Evolutionary conservation across 805 yeast species (phyloP).

Genomic region (Lachancea meyersii): DNA sequence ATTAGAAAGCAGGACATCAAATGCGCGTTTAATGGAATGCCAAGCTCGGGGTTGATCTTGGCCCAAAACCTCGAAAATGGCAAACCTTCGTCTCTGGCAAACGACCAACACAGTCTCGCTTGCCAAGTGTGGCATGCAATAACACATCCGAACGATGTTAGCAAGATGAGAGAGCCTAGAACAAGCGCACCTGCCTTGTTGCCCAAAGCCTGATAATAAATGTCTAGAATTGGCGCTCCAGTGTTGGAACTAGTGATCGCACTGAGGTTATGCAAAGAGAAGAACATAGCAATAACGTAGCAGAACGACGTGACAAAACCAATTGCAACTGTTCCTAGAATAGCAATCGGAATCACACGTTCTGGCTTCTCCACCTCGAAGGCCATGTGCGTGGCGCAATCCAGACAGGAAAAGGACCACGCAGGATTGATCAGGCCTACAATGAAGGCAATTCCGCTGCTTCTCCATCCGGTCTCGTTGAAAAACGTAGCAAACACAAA

Average conservation of each 20-base stretch:
- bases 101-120: constrained; percentile 66
- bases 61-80: constrained; percentile 53
- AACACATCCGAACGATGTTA: constrained; percentile 57
- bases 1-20: constrained; percentile 48
- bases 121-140: constrained; percentile 68
- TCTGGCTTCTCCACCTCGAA: constrained; percentile 60
- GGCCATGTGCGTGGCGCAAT: constrained; percentile 68
- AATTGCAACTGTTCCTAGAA: constrained; percentile 59
- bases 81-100: constrained; percentile 63
- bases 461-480: constrained; percentile 58
- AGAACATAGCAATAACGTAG: constrained; percentile 53
- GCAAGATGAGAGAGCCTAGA: constrained; percentile 45
- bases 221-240: constrained; percentile 61
- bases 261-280: constrained; percentile 50
- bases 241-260: constrained; percentile 43
- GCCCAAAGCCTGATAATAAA: constrained; percentile 52
- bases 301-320: constrained; percentile 59
- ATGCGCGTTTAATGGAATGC: constrained; percentile 60
- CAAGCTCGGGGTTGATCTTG: constrained; percentile 44
- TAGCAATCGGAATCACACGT: constrained; percentile 58
- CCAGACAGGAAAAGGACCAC: constrained; percentile 66
- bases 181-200: constrained; percentile 53
- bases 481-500: constrained; percentile 55
- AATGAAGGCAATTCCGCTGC: constrained; percentile 55
- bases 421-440: constrained; percentile 65